Evolutionary conservation across 1,139 yeast genomes (phyloP), one percentile per base, ranked within the genome.

Genomic region (Kodamaea sp.): DNA sequence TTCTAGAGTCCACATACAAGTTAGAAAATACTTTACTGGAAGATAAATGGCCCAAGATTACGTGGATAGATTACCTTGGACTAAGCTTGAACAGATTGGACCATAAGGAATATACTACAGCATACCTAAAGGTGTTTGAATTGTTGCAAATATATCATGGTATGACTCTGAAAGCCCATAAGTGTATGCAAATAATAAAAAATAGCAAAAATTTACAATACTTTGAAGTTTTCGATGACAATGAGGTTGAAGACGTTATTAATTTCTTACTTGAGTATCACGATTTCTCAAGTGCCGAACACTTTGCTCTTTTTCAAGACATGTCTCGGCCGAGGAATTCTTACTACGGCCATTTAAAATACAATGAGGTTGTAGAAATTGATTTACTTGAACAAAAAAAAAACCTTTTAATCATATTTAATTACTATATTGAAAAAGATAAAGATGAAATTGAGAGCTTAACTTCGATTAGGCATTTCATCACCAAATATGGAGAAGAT

Each of bases 281-380:
- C 8, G 71, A 70, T 42, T 68, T 41, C 41, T 55, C 66, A 3
- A 47, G 62, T 8, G 73, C 75, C 2, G 77, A 71, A 38, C 53
- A 49, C 38, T 48, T 51, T 31, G 66, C 67, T 0, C 32, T 60
- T 4, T 49, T 52, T 35, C 57, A 50, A 1, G 41, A 39, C 8
- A 41, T 60, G 2, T 63, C 66, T 0, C 43, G 47, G 2, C 65
- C 68, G 2, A 40, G 48, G 7, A 39, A 43, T 2, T 45, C 47
- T 2, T 55, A 48, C 34, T 67, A 62, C 39, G 20, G 20, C 20
- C 8, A 23, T 8, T 15, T 23, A 20, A 6, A 9, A 15, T 4
- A 15, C 20, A 15, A 15, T 4, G 20, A 15, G 20, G 20, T 15
- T 15, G 4, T 15, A 15, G 20, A 15, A 15, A 15, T 15, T 15